phyloP scores from a whole-genome alignment of 2,329 filamentous ascomycete species.

The Cytospora paraplurivora region DNA sequence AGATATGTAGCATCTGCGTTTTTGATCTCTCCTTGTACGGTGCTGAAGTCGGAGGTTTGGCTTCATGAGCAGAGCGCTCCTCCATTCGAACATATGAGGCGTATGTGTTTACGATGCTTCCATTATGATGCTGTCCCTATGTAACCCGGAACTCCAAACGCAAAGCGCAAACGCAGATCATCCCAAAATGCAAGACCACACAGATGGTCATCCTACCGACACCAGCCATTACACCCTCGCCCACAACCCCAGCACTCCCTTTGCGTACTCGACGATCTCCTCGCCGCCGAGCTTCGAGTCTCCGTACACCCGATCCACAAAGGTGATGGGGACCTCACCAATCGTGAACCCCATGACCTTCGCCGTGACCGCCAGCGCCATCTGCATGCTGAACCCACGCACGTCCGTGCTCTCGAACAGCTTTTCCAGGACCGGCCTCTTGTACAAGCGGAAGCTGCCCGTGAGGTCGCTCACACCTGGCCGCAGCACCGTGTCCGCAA shows the following conservation, averaged over 20 bases:
- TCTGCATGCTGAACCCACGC: constrained; percentile 98
- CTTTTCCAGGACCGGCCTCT: constrained; percentile 84
- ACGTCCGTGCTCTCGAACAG: constrained; percentile 89
- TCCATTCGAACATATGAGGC: neutral
- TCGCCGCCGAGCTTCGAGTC: constrained; percentile 45
- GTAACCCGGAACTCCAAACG: constrained; percentile 28
- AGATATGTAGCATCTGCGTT: constrained; percentile 51
- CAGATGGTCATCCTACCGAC: neutral
- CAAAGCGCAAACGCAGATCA: constrained; percentile 32
- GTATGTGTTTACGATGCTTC: neutral
- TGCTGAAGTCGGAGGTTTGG: neutral
- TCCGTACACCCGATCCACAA: constrained; percentile 93
- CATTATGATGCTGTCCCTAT: constrained; percentile 17
- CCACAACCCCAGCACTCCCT: neutral
- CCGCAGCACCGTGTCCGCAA: constrained; percentile 90
- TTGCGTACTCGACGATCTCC: constrained; percentile 3
- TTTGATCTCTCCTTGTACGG: neutral
- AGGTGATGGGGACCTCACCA: constrained; percentile 92
- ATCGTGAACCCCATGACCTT: constrained; percentile 95
- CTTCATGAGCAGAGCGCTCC: neutral
- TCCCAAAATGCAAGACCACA: constrained; percentile 10
- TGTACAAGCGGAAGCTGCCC: constrained; percentile 92
- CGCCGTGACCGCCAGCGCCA: constrained; percentile 98
- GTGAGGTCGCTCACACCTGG: constrained; percentile 96
- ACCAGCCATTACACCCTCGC: constrained; percentile 66